A percentile compares a stretch with the other conserved stretches of the same genome.
phyloP scores from a whole-genome alignment of 345 rosid species.

The Anastatica hierochuntica region DNA sequence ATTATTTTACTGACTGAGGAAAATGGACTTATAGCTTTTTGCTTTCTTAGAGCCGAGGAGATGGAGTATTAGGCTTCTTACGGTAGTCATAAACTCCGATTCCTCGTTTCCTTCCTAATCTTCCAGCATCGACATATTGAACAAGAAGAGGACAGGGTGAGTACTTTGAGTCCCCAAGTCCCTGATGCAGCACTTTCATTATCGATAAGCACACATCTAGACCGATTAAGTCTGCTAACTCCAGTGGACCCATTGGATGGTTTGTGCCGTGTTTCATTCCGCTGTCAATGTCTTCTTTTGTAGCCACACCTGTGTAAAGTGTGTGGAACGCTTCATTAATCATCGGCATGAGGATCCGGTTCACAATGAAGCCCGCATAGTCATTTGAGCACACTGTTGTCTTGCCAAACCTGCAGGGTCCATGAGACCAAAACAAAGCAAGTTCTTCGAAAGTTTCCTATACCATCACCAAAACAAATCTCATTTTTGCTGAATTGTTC shows the following conservation, averaged over 20 bases:
- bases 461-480: not conserved
- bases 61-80: slow-evolving; percentile 16
- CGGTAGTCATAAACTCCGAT: slow-evolving; percentile 68
- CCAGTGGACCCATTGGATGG: slow-evolving; percentile 84
- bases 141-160: slow-evolving; percentile 78
- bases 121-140: slow-evolving; percentile 83
- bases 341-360: slow-evolving; percentile 94
- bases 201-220: slow-evolving; percentile 71
- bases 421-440: too few relatives aligned
- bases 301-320: slow-evolving; percentile 83
- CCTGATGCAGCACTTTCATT: slow-evolving; percentile 64
- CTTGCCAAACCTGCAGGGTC: slow-evolving; percentile 62
- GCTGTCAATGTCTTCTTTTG: slow-evolving; percentile 79
- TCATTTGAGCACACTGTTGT: slow-evolving; percentile 67
- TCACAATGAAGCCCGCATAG: slow-evolving; percentile 72
- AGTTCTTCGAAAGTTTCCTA: not conserved
- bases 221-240: slow-evolving; percentile 82
- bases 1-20: too few relatives aligned
- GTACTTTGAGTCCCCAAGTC: slow-evolving; percentile 60
- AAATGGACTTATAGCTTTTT: too few relatives aligned
- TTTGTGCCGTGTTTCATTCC: slow-evolving; percentile 92
- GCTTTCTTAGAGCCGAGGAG: slow-evolving; percentile 41
- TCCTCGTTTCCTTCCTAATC: slow-evolving; percentile 65
- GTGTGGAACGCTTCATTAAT: slow-evolving; percentile 82
- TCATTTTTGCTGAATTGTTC: not conserved